Base-by-base conservation (phyloP, 2,329 filamentous ascomycete genomes). In the Paraphoma sp. region DNA sequence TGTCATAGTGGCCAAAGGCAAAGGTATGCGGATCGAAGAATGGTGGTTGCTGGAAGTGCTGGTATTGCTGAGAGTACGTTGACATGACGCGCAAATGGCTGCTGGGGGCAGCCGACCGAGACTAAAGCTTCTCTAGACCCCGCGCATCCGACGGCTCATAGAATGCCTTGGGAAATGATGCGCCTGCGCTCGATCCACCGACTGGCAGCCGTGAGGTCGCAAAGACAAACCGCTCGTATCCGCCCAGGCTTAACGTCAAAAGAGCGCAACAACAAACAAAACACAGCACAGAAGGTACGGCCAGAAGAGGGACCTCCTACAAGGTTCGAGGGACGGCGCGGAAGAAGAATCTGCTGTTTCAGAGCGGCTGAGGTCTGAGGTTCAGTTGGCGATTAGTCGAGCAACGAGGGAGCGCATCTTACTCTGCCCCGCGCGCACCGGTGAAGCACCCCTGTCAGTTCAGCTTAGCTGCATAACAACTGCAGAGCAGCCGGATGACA, bases 401-500 rank as follows among this genome's bases (percentile, higher is more conserved):
- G 61, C 63, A 61, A 60, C 62, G 60, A 61, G 62, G 56, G 63
- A 57, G 63, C 59, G 55, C 68, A 68, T 65, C 65, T 69, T 60
- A 73, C 63, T 56, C 57, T 63, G 62, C 72, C 71, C 73, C 72
- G 69, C 73, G 62, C 65, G 50, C 62, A 74, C 74, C 74, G 74
- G 74, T 76, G 63, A 76, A 68, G 56, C 62, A 41, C 56, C 60
- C 60, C 62, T 67, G 68, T 67, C 65, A 63, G 67, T 68, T 72
- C 71, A 71, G 71, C 69, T 56, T 69, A 73, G 69, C 67, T 65
- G 65, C 65, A 74, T 68, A 23, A 57, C 54, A 54, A 57, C 53
- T 69, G 68, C 64, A 68, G 67, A 69, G 60, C 66, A 62, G 66
- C 57, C 63, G 63, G 59, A 67, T 70, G 58, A 55, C 67, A 70